Conservation (phyloP, 352 stramenopile genomes). For the Globisporangium nunn region DNA sequence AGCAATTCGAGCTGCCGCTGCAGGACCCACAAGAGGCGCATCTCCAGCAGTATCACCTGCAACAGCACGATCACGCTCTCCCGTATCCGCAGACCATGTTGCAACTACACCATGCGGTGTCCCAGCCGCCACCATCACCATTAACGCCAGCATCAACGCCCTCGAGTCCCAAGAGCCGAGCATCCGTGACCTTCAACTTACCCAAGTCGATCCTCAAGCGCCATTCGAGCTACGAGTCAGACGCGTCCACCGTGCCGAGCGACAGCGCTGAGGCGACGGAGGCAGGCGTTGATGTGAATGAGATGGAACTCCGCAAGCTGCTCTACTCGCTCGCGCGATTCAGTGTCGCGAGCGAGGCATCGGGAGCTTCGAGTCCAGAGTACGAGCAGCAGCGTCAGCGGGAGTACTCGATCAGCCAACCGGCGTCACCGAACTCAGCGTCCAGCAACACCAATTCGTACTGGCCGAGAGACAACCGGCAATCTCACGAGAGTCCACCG, state of each 20-base stretch:
- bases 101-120: neutral
- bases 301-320: constrained; percentile 57
- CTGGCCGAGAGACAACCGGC: neutral
- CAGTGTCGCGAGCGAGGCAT: constrained; percentile 30
- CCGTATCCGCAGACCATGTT: neutral
- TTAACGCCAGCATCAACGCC: neutral
- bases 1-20: constrained; percentile 26
- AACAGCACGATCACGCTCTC: neutral
- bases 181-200: constrained; percentile 32
- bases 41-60: neutral
- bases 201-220: constrained; percentile 41
- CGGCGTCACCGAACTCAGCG: neutral
- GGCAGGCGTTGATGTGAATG: constrained; percentile 11
- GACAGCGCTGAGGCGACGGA: constrained; percentile 7
- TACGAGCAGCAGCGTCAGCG: neutral
- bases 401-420: constrained; percentile 4
- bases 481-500: neutral
- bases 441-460: constrained; percentile 1
- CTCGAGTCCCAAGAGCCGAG: constrained; percentile 1
- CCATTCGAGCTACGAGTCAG: constrained; percentile 33
- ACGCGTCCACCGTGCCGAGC: constrained; percentile 26
- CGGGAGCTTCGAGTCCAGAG: constrained; percentile 11
- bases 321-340: constrained; percentile 55
- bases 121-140: neutral
- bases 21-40: constrained; percentile 18